Base-by-base conservation (phyloP, 768 basidiomycete species). In the Mycena amicta region DNA sequence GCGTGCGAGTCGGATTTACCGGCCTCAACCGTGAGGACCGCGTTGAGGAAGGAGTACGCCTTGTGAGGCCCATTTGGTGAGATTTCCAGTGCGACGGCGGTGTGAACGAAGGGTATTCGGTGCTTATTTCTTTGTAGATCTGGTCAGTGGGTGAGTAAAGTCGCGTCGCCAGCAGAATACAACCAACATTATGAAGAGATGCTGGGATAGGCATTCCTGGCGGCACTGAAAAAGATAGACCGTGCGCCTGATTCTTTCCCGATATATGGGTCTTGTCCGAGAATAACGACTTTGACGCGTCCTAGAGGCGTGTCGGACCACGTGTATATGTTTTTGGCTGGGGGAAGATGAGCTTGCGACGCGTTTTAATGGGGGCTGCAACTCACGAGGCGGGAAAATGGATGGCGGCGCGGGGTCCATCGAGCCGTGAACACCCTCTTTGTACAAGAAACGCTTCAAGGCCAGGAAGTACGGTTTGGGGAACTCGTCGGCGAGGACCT, bases 21-120 rank as follows among this genome's bases (percentile, higher is more conserved):
- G 0, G 90, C 89, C 53, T 84, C 83, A 37, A 97, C 95, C 2
- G 95, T 96, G 50, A 98, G 80, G 58, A 88, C 90, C n/a, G 93
- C 92, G 76, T 97, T 98, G 47, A 97, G 83, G 72, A n/a, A 96
- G 83, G 59, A 97, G 79, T 39, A 98, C 95, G 51, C 95, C 95
- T 56, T 88, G 87, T 59, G 84, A 77, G 1, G 94, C 92, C 89
- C 93, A 94, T 20, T 79, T 71, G 5, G 84, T 83, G 43, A 98
- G 79, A 68, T 93, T 91, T 56, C 95, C 95, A 72, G 95, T 92
- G 60, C 83, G 82, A 3, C n/a, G 95, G 95, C 15, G 84, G 75
- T 28, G 80, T 78, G 72, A 96, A 98, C 40, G 78, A 83, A 6
- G 91, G 88, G 69, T 92, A 90, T 70, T 94, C 92, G 46, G 84